Conservation (phyloP, 345 rosid genomes). For the Kernera saxatilis region DNA sequence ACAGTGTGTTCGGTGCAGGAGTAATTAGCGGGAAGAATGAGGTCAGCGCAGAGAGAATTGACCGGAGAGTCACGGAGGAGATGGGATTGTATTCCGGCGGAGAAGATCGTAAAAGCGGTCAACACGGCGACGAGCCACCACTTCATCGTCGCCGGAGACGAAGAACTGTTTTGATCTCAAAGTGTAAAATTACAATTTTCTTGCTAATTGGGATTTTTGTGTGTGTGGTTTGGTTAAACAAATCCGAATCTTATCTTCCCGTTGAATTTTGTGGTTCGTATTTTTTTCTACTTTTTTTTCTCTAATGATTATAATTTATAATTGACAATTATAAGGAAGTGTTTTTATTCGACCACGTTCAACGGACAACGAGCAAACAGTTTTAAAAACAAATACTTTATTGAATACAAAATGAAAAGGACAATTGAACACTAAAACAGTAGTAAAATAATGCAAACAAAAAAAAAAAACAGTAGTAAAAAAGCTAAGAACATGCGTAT, state of each 20-base stretch:
- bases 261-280: background rate
- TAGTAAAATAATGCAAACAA: too few species aligned
- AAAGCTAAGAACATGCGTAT: too few species aligned
- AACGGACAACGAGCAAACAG: too few species aligned
- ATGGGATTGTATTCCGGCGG: slow-evolving; percentile 12
- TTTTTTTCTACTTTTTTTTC: background rate
- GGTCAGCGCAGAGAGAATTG: slow-evolving; percentile 52
- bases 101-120: background rate
- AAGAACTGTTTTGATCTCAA: background rate
- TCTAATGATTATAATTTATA: background rate
- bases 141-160: slow-evolving; percentile 17
- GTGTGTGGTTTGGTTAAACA: background rate
- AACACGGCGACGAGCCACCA: background rate
- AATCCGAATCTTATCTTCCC: slow-evolving; percentile 1
- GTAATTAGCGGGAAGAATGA: slow-evolving; percentile 64
- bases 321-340: background rate
- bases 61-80: slow-evolving; percentile 28
- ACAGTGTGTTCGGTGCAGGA: slow-evolving; percentile 77
- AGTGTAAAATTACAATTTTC: background rate
- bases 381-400: too few species aligned
- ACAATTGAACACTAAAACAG: too few species aligned
- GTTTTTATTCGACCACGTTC: background rate
- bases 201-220: background rate
- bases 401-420: too few species aligned
- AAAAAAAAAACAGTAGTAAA: too few species aligned